Evolutionary conservation across 2,329 filamentous ascomycete genomes (phyloP), one percentile per base, ranked within the genome.

Genomic region (Colletotrichum lentis): DNA sequence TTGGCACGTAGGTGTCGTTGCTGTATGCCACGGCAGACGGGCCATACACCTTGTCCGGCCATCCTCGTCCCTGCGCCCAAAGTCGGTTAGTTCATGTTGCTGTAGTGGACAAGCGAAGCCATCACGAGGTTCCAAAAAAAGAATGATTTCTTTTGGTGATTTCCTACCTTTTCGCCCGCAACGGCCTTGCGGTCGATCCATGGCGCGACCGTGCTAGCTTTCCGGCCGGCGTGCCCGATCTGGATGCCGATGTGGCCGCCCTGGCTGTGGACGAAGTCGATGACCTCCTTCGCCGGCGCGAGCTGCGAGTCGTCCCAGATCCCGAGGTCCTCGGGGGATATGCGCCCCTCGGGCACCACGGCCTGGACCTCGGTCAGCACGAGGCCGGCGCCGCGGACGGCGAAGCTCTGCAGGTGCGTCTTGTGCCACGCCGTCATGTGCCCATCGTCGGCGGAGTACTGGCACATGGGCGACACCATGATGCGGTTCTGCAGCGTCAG

Each of bases 271-370:
- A 86, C 87, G 64, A 92, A 92, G 39, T 92, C 88, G 12, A 89
- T 84, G 11, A 89, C 82, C 39, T 82, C 80, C 63, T 81, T 82
- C 52, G 91, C 77, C 0, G 83, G 83, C 67, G 84, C 88, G 60
- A 91, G 87, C 71, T 94, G 91, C 0, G 83, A 85, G 74, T 94
- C 91, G 59, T 88, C 84, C 91, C 91, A 94, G 5, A 94, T 77
- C 0, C 91, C 90, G 14, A 77, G 75, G 71, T 91, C 87, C 71
- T 92, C 83, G 0, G 90, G 91, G 0, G 91, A 91, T 77, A 94
- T 93, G 16, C 91, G 84, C 3, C 91, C 91, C 71, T 91, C 84
- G 0, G 90, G 79, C 1, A 85, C 81, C 0, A 94, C 89, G 1
- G 88, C 82, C 0, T 90, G 91, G 1, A 91, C 90, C 78, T 94